Evolutionary conservation across 345 rosid species (phyloP).

Genomic region (Turnera subulata): DNA sequence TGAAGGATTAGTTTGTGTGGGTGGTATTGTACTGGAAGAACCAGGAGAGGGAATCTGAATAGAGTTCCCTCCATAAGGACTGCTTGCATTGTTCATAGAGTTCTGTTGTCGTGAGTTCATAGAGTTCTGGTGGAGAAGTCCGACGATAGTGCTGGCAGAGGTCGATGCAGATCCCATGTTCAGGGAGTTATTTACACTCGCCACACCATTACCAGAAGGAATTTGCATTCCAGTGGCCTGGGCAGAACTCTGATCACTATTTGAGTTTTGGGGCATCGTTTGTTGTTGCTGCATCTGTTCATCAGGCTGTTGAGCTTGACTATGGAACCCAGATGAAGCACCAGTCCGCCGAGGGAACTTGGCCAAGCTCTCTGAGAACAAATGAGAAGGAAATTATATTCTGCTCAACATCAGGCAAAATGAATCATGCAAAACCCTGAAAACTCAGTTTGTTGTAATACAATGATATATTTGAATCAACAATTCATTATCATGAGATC

Average conservation of each 20-base stretch:
- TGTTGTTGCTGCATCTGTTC: constrained; percentile 62
- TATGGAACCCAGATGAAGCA: constrained; percentile 44
- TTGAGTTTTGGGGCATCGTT: constrained; percentile 42
- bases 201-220: constrained; percentile 46
- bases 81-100: constrained; percentile 59
- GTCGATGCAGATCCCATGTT: constrained; percentile 55
- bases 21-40: constrained; percentile 66
- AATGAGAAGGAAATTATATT: neutral
- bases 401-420: too few species aligned
- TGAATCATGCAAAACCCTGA: too few species aligned
- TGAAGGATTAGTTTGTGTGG: constrained; percentile 53
- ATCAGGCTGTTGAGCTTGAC: constrained; percentile 59
- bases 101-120: constrained; percentile 80
- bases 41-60: constrained; percentile 78
- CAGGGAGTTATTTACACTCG: constrained; percentile 50
- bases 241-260: constrained; percentile 45
- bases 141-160: constrained; percentile 69
- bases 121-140: constrained; percentile 87
- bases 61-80: constrained; percentile 75
- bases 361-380: constrained; percentile 80
- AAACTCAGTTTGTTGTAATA: too few species aligned
- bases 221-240: constrained; percentile 47
- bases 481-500: too few species aligned
- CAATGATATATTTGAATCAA: too few species aligned
- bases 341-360: constrained; percentile 82